These are phyloP conservation scores for Pterocarpus santalinus DNA, from an alignment of 306 rosid species.

Conservation along the genomic window DNA sequence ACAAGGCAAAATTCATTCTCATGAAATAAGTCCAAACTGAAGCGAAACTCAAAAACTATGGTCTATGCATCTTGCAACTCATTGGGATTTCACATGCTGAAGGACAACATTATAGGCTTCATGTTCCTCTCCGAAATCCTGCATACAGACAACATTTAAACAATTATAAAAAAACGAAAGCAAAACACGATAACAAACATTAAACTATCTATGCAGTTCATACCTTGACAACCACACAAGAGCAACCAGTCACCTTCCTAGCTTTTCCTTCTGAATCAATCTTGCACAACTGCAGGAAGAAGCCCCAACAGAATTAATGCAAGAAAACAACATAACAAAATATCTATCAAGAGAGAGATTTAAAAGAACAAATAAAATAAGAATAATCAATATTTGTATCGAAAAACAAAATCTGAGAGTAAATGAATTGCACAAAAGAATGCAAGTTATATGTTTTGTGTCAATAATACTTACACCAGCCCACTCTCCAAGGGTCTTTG, in stretches of 20 bases:
- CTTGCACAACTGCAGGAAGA: conserved; percentile 71
- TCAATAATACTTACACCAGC: conserved; percentile 75
- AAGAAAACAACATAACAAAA: neutral
- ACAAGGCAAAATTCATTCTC: conserved; percentile 44
- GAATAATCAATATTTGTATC: neutral
- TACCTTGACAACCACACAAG: conserved; percentile 91
- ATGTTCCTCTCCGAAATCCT: conserved; percentile 65
- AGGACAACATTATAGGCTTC: conserved; percentile 60
- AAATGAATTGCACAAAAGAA: neutral
- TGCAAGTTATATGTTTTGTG: neutral
- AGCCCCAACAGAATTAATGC: neutral
- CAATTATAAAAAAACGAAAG: neutral
- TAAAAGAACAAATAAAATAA: neutral
- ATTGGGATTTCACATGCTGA: conserved; percentile 60
- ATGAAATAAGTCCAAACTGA: conserved; percentile 29
- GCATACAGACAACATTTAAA: conserved; percentile 6
- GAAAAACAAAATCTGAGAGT: neutral
- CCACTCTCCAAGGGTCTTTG: conserved; percentile 97
- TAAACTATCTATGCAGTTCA: neutral
- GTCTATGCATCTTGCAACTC: conserved; percentile 5
- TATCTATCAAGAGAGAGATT: neutral
- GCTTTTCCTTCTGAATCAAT: conserved; percentile 92
- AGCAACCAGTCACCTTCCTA: conserved; percentile 65
- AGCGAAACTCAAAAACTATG: neutral
- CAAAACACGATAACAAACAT: neutral